Evolutionary conservation across 192 early-diverging fungal genomes (phyloP).

Genomic region (Linnemannia exigua): DNA sequence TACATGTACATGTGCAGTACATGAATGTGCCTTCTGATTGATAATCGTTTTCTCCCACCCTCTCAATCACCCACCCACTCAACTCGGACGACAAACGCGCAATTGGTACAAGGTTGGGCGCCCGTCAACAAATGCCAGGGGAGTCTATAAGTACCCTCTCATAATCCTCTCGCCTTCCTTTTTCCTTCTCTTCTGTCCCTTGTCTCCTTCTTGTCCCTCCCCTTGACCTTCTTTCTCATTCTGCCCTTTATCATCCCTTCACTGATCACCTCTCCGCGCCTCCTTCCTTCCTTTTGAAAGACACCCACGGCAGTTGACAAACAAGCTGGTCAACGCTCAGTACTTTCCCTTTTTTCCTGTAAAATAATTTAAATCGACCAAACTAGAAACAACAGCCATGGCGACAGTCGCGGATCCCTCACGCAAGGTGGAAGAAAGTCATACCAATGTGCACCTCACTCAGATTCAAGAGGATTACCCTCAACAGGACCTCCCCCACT

Average conservation of each 20-base stretch:
- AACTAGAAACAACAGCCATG: background rate
- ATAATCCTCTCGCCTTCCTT: too few species aligned
- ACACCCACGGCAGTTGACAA: background rate
- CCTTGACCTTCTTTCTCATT: background rate
- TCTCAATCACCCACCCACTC: background rate
- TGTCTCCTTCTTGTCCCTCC: background rate
- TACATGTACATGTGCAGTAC: background rate
- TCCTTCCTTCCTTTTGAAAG: background rate
- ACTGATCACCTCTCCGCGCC: background rate
- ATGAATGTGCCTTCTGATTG: background rate
- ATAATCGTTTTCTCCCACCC: conserved; percentile 2
- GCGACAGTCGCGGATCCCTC: background rate
- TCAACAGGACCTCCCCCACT: conserved; percentile 41
- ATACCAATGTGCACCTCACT: background rate
- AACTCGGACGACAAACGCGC: background rate
- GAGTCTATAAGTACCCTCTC: background rate
- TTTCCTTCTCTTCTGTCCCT: background rate
- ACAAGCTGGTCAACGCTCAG: background rate
- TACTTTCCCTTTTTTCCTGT: background rate
- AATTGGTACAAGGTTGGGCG: background rate
- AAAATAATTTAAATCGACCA: background rate
- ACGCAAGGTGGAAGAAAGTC: background rate
- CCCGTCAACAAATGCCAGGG: background rate
- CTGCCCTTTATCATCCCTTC: background rate
- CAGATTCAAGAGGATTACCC: conserved; percentile 28